These are phyloP conservation scores for Hymenoscyphus salicellus DNA, from an alignment of 2,329 filamentous ascomycete genomes.

Conservation along the genomic window DNA sequence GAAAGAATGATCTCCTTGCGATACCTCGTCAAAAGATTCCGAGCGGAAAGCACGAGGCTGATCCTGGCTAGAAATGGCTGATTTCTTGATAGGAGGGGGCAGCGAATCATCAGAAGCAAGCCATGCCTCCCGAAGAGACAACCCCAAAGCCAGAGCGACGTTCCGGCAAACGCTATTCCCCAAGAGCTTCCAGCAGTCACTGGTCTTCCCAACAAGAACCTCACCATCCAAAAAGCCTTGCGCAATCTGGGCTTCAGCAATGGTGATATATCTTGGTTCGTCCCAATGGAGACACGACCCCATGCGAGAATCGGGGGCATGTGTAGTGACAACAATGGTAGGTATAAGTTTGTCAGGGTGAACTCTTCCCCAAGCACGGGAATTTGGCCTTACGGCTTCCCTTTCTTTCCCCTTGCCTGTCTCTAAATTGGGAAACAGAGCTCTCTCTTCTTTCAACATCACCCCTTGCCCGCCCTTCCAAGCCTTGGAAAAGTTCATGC, in stretches of 20 bases:
- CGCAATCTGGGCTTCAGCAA: constrained; percentile 65
- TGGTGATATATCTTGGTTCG: constrained; percentile 57
- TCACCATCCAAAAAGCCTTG: constrained; percentile 72
- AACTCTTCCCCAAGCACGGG: constrained; percentile 50
- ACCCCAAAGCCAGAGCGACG: constrained; percentile 63
- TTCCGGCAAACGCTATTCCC: constrained; percentile 75
- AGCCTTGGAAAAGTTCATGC: constrained; percentile 50
- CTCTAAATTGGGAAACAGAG: constrained; percentile 38
- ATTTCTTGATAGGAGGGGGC: background rate
- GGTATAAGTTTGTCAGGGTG: constrained; percentile 52
- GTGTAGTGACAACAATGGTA: constrained; percentile 58
- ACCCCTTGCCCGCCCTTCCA: constrained; percentile 41
- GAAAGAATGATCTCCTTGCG: background rate
- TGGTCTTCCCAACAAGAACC: constrained; percentile 58
- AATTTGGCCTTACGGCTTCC: constrained; percentile 23
- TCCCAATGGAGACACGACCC: constrained; percentile 63
- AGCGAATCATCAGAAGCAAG: constrained; percentile 10
- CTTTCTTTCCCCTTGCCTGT: constrained; percentile 26
- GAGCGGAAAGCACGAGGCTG: background rate
- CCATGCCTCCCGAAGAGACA: constrained; percentile 60
- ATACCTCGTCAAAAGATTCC: background rate
- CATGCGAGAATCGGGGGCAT: constrained; percentile 52
- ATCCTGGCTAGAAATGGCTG: background rate
- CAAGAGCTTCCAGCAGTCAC: constrained; percentile 61
- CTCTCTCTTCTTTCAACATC: constrained; percentile 41